Conservation (phyloP, 176 grass and related monocot species). For the Miscanthus lutarioriparius region DNA sequence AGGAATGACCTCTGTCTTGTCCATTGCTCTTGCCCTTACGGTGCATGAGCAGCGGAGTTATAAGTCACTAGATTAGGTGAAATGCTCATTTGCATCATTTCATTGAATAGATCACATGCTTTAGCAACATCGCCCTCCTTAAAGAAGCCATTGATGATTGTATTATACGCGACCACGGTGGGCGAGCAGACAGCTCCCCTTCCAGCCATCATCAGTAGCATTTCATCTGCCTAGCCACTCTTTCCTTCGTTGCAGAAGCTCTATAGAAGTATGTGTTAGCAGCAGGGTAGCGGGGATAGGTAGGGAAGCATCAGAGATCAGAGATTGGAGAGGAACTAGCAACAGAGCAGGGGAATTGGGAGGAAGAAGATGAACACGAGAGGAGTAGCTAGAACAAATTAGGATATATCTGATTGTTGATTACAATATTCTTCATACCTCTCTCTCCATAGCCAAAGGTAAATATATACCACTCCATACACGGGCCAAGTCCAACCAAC, state of each 20-base stretch:
- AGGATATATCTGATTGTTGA: too few species aligned
- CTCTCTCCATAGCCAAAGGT: too few species aligned
- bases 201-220: conserved; percentile 23
- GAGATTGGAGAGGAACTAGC: too few species aligned
- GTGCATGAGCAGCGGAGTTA: neutral
- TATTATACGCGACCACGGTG: neutral
- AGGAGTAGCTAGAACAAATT: too few species aligned
- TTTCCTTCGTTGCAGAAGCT: neutral
- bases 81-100: conserved; percentile 14
- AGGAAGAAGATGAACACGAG: too few species aligned
- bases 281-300: too few species aligned
- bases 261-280: conserved; percentile 34
- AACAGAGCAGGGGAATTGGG: too few species aligned
- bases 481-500: too few species aligned
- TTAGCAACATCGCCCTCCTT: conserved; percentile 3
- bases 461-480: too few species aligned
- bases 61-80: conserved; percentile 26
- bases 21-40: neutral
- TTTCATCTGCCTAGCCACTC: neutral
- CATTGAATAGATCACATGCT: neutral
- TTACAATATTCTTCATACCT: too few species aligned
- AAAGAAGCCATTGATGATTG: conserved; percentile 29
- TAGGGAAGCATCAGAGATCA: too few species aligned
- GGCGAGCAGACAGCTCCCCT: neutral
- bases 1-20: neutral